phyloP scores from a whole-genome alignment of 2,329 filamentous ascomycete genomes.

The Nemania diffusa region DNA sequence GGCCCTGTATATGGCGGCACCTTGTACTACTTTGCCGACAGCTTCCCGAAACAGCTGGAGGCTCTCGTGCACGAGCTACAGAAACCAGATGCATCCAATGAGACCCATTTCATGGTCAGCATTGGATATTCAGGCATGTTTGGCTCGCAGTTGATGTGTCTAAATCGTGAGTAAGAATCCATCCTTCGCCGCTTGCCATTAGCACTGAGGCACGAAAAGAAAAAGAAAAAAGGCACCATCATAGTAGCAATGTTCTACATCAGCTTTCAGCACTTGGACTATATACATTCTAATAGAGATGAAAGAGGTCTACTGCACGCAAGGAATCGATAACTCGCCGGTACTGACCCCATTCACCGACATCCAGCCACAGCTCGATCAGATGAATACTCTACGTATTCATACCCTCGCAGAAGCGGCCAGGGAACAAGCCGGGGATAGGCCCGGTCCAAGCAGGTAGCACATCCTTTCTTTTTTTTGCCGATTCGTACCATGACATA shows the following conservation, averaged over 20 bases:
- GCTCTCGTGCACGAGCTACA: constrained; percentile 38
- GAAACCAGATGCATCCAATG: constrained; percentile 30
- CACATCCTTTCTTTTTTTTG: no score
- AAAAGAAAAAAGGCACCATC: no score
- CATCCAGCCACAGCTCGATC: constrained; percentile 22
- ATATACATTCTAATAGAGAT: background rate
- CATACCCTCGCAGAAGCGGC: constrained; percentile 17
- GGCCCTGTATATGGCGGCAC: constrained; percentile 31
- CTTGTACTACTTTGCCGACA: constrained; percentile 37
- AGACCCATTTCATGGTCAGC: constrained; percentile 43
- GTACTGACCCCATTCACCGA: constrained; percentile 23
- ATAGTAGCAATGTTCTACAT: no score
- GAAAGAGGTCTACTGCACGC: constrained; percentile 16
- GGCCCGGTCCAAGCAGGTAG: background rate
- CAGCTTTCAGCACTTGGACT: no score
- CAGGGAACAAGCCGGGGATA: constrained; percentile 26
- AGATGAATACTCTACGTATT: constrained; percentile 26
- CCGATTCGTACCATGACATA: constrained; percentile 14
- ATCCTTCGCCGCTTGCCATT: no score
- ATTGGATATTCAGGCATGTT: constrained; percentile 37
- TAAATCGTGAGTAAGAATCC: constrained; percentile 12
- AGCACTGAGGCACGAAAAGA: no score
- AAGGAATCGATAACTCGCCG: constrained; percentile 22
- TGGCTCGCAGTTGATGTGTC: constrained; percentile 1
- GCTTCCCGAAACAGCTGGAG: constrained; percentile 40